A percentile compares a stretch with the other conserved stretches of the same genome.
These are phyloP conservation scores for Plasmodium knowlesi DNA, from an alignment of 169 alveolate genomes.

Conservation along the genomic window DNA sequence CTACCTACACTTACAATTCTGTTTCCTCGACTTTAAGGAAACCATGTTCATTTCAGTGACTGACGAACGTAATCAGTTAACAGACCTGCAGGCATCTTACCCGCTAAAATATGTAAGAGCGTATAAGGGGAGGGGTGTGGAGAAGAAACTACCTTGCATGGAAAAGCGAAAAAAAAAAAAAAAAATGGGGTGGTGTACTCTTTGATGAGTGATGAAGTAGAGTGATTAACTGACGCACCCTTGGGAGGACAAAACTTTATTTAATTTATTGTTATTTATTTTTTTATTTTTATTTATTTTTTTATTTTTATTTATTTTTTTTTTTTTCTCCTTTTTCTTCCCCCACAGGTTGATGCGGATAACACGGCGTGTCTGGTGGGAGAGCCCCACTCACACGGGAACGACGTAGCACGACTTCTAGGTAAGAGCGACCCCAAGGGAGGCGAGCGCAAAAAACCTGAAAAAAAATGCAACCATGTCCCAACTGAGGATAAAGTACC, in stretches of 20 bases:
- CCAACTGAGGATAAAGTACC: neutral
- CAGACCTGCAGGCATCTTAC: constrained; percentile 63
- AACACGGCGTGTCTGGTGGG: constrained; percentile 59
- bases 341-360: constrained; percentile 51
- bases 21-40: constrained; percentile 36
- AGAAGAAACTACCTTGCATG: neutral
- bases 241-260: neutral
- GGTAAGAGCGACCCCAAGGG: neutral
- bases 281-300: neutral
- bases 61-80: constrained; percentile 38
- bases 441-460: too few species aligned
- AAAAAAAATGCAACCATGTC: neutral
- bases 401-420: constrained; percentile 53
- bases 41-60: constrained; percentile 60
- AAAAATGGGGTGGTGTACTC: neutral
- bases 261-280: too few species aligned
- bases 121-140: neutral
- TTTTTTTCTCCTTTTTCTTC: neutral
- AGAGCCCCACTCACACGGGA: constrained; percentile 60
- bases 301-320: too few species aligned
- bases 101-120: constrained; percentile 58
- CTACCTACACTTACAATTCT: constrained; percentile 29
- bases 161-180: neutral
- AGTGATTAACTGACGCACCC: neutral
- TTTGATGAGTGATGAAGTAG: neutral